phyloP scores from a whole-genome alignment of 106 monocot species.

The Iris macrosiphon region DNA sequence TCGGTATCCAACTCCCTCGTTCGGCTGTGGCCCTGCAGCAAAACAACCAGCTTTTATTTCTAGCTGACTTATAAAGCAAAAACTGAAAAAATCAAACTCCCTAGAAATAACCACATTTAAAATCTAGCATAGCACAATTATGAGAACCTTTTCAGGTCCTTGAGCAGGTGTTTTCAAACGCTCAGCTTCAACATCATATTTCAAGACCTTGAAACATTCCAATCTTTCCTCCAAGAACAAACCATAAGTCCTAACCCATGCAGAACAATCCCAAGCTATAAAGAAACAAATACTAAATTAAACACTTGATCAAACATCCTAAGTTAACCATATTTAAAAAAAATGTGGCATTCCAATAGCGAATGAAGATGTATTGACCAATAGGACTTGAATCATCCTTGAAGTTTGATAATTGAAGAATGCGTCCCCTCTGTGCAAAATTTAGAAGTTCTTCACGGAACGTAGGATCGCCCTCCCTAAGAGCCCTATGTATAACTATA shows the following conservation, averaged over 20 bases:
- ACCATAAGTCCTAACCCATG: slow-evolving; percentile 95
- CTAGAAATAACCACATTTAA: background rate
- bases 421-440: slow-evolving; percentile 52
- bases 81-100: too few relatives aligned
- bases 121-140: background rate
- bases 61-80: too few relatives aligned
- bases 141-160: slow-evolving; percentile 59
- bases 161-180: slow-evolving; percentile 42
- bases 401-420: slow-evolving; percentile 83
- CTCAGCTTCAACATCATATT: slow-evolving; percentile 93
- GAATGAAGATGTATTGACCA: slow-evolving; percentile 27
- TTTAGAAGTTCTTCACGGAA: slow-evolving; percentile 91
- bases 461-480: slow-evolving; percentile 93
- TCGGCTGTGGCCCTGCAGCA: slow-evolving; percentile 56
- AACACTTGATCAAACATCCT: background rate
- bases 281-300: background rate
- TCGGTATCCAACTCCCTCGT: slow-evolving; percentile 57
- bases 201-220: slow-evolving; percentile 86
- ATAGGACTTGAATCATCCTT: slow-evolving; percentile 95
- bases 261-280: slow-evolving; percentile 98
- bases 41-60: slow-evolving; percentile 1
- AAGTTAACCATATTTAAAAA: background rate
- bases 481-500: slow-evolving; percentile 81
- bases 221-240: slow-evolving; percentile 94
- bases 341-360: background rate